Conservation (phyloP, 352 stramenopile genomes). For the Phytophthora pseudosyringae region DNA sequence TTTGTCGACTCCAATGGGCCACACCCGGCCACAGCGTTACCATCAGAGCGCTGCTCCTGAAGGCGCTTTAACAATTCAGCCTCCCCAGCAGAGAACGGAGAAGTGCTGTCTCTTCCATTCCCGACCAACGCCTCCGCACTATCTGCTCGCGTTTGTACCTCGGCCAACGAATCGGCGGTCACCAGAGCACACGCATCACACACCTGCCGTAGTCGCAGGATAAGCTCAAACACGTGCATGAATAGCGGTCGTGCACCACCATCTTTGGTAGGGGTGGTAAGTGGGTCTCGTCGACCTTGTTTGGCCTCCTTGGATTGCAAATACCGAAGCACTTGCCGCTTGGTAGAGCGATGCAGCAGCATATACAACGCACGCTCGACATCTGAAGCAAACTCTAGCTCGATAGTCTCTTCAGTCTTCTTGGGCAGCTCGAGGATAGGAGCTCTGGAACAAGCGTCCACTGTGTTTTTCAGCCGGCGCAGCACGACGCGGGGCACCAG, state of each 20-base stretch:
- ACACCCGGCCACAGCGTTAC: conserved; percentile 9
- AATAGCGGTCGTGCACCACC: conserved; percentile 47
- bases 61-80: conserved; percentile 45
- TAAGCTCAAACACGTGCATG: conserved; percentile 91
- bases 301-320: conserved; percentile 57
- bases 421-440: conserved; percentile 65
- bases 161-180: conserved; percentile 48
- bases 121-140: conserved; percentile 22
- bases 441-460: conserved; percentile 52
- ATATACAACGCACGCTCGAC: conserved; percentile 81
- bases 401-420: conserved; percentile 66
- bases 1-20: conserved; percentile 63
- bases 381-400: conserved; percentile 71
- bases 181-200: conserved; percentile 80
- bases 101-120: conserved; percentile 31
- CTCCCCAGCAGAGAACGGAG: conserved; percentile 38
- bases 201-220: conserved; percentile 87
- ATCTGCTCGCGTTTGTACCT: conserved; percentile 44
- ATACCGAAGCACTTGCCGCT: conserved; percentile 81
- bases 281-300: conserved; percentile 19
- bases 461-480: conserved; percentile 80
- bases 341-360: conserved; percentile 81
- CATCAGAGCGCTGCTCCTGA: conserved; percentile 16
- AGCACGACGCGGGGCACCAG: conserved; percentile 86
- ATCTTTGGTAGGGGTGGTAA: conserved; percentile 29